Conservation (phyloP, 176 grass and related monocot genomes). For the Alloteropsis semialata region DNA sequence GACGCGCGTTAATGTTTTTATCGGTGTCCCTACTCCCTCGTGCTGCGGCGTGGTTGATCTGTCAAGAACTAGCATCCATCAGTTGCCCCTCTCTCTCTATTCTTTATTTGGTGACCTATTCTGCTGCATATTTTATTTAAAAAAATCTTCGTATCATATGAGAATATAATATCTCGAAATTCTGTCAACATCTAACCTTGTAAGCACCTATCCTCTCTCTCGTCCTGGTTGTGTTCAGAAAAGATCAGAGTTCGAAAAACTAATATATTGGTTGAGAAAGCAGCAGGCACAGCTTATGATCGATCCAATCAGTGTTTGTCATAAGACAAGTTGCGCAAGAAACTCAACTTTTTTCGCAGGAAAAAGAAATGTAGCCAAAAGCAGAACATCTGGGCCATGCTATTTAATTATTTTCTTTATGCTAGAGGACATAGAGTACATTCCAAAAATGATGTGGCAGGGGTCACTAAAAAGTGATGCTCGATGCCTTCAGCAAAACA, state of each 20-base stretch:
- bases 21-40: not conserved
- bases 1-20: not conserved
- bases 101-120: not conserved
- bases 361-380: too few relatives aligned
- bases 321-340: too few relatives aligned
- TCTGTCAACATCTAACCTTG: not conserved
- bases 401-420: too few relatives aligned
- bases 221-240: too few relatives aligned
- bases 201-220: not conserved
- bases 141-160: not conserved
- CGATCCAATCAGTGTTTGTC: too few relatives aligned
- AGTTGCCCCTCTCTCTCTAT: not conserved
- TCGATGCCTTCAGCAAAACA: not conserved
- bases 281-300: too few relatives aligned
- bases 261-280: too few relatives aligned
- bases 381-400: too few relatives aligned
- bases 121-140: not conserved
- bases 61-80: not conserved
- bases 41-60: not conserved
- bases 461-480: not conserved
- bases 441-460: not conserved
- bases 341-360: too few relatives aligned
- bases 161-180: not conserved
- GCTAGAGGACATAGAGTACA: too few relatives aligned
- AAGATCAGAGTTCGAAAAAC: too few relatives aligned